These are phyloP conservation scores for Rossbeevera mucosa DNA, from an alignment of 768 basidiomycete genomes.

Conservation along the genomic window DNA sequence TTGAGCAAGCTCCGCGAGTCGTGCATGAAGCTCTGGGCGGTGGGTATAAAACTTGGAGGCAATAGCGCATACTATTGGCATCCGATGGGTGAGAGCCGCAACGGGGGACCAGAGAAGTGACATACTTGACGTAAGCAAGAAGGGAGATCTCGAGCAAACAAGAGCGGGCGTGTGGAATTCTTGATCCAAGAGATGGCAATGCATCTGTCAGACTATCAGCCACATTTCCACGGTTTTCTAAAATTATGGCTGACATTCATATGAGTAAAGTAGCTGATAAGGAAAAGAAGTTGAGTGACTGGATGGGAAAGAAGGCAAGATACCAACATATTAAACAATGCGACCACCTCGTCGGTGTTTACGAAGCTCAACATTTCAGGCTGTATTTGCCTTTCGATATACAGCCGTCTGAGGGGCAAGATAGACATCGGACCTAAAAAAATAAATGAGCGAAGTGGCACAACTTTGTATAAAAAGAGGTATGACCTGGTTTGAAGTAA, in stretches of 20 bases:
- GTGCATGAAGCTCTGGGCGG: constrained; percentile 76
- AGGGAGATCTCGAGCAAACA: constrained; percentile 91
- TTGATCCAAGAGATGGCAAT: constrained; percentile 75
- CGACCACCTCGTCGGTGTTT: constrained; percentile 82
- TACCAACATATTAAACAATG: constrained; percentile 83
- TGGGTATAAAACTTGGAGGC: constrained; percentile 84
- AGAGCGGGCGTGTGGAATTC: constrained; percentile 92
- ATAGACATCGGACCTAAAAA: constrained; percentile 79
- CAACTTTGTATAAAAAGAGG: background rate
- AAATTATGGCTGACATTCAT: constrained; percentile 52
- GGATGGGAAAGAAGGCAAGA: background rate
- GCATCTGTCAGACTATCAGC: constrained; percentile 46
- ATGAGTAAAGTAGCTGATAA: constrained; percentile 65
- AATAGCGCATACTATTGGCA: constrained; percentile 79
- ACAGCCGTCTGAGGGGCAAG: constrained; percentile 72
- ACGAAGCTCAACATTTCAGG: constrained; percentile 93
- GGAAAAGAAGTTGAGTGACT: constrained; percentile 3
- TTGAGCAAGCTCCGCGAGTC: constrained; percentile 76
- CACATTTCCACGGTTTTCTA: background rate
- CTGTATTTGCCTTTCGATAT: constrained; percentile 85
- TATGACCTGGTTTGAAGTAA: constrained; percentile 87
- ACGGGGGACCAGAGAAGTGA: constrained; percentile 13
- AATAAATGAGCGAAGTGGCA: constrained; percentile 6
- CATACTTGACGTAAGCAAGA: constrained; percentile 88
- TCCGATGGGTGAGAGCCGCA: background rate